These are phyloP conservation scores for Podila clonocystis DNA, from an alignment of 192 early-diverging fungal genomes.

Conservation along the genomic window DNA sequence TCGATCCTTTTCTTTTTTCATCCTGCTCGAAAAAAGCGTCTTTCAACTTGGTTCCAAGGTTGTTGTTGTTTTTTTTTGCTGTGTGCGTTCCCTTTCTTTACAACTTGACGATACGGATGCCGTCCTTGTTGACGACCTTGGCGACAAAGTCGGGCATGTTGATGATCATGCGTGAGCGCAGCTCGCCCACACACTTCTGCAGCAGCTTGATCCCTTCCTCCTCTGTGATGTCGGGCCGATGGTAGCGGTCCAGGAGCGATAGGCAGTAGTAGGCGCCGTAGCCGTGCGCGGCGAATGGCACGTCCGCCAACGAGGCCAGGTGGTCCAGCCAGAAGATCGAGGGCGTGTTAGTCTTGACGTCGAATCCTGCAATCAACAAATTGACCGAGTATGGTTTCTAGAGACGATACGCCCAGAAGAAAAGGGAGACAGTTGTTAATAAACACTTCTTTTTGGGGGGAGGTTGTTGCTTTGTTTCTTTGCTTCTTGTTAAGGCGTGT, in stretches of 20 bases:
- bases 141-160: slow-evolving; percentile 85
- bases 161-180: slow-evolving; percentile 86
- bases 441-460: background rate
- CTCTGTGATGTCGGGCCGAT: slow-evolving; percentile 79
- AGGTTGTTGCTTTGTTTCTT: background rate
- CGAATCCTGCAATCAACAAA: slow-evolving; percentile 87
- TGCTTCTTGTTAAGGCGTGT: background rate
- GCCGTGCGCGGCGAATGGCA: slow-evolving; percentile 92
- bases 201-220: slow-evolving; percentile 89
- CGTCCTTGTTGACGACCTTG: slow-evolving; percentile 90
- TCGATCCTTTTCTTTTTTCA: background rate
- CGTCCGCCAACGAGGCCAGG: slow-evolving; percentile 76
- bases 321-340: slow-evolving; percentile 96
- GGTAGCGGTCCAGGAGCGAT: slow-evolving; percentile 94
- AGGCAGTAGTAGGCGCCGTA: slow-evolving; percentile 91
- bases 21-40: background rate
- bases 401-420: background rate
- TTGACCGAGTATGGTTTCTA: slow-evolving; percentile 92
- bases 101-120: slow-evolving; percentile 73
- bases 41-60: background rate
- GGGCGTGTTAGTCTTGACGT: slow-evolving; percentile 75
- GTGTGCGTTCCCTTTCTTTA: slow-evolving; percentile 8
- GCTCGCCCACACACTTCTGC: slow-evolving; percentile 83
- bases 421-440: background rate
- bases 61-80: background rate